A percentile compares a stretch with the other conserved stretches of the same genome.
Conservation (phyloP, 108 stramenopile species). For the Craspedostauros australis region DNA sequence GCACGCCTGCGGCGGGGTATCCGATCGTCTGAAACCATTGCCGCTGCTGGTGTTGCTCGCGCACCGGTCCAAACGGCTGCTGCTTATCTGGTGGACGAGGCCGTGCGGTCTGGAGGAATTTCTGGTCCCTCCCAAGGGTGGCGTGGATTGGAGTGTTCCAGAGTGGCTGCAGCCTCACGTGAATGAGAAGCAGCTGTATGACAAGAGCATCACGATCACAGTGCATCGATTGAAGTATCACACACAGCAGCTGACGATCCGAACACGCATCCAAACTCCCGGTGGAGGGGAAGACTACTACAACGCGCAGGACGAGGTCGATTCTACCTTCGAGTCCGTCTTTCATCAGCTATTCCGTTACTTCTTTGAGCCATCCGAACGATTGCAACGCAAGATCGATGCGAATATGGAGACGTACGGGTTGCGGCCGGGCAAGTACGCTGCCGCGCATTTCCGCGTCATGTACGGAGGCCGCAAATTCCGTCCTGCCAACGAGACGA, state of each 20-base stretch:
- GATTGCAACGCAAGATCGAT: conserved; percentile 8
- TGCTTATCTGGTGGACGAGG: conserved; percentile 38
- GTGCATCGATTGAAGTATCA: too few relatives aligned
- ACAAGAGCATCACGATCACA: not conserved
- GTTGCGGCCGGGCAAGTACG: conserved; percentile 26
- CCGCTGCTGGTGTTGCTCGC: conserved; percentile 28
- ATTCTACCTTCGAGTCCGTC: conserved; percentile 13
- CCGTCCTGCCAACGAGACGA: conserved; percentile 7
- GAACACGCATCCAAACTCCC: conserved; percentile 14
- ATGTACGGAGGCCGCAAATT: conserved; percentile 19
- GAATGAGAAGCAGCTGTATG: not conserved
- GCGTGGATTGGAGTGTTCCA: conserved; percentile 30
- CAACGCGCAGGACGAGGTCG: conserved; percentile 1
- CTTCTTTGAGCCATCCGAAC: conserved; percentile 22
- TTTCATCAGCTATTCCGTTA: conserved; percentile 26
- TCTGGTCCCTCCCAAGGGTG: conserved; percentile 26
- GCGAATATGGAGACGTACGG: conserved; percentile 8
- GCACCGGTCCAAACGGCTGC: conserved; percentile 17
- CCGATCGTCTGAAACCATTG: conserved; percentile 35
- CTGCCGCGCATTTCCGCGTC: conserved; percentile 28
- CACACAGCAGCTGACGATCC: too few relatives aligned
- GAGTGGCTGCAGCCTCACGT: conserved; percentile 4
- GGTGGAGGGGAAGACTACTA: conserved; percentile 15
- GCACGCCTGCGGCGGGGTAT: conserved; percentile 30
- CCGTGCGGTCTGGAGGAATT: conserved; percentile 40